Evolutionary conservation across 805 yeast species (phyloP).

Genomic region (Metschnikowia hibisci): DNA sequence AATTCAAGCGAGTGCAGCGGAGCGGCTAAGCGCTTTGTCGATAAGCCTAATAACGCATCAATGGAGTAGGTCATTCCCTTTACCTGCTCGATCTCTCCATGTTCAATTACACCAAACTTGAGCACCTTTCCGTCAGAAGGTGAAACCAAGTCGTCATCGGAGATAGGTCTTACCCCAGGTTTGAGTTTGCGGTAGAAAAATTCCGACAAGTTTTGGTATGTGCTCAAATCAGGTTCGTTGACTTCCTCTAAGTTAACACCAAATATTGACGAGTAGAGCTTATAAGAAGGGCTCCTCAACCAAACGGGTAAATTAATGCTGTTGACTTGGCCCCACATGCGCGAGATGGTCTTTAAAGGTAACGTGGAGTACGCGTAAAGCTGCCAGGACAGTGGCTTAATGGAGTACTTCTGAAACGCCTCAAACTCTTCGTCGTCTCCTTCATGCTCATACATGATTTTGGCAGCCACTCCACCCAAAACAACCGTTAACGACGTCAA

Average conservation of each 20-base stretch:
- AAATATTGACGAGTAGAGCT: constrained; percentile 70
- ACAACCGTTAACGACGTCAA: constrained; percentile 50
- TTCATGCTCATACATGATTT: constrained; percentile 35
- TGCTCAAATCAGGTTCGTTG: constrained; percentile 71
- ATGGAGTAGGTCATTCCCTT: constrained; percentile 93
- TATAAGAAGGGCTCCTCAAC: constrained; percentile 79
- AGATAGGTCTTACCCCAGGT: constrained; percentile 75
- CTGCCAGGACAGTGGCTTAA: constrained; percentile 79
- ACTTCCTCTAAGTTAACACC: constrained; percentile 90
- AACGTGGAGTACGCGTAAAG: constrained; percentile 84
- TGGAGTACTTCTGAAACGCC: constrained; percentile 35
- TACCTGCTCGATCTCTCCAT: constrained; percentile 92
- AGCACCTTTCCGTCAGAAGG: constrained; percentile 94
- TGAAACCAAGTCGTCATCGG: constrained; percentile 63
- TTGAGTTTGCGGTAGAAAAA: constrained; percentile 82
- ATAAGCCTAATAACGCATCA: constrained; percentile 78
- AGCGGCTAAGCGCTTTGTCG: constrained; percentile 47
- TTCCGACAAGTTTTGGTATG: constrained; percentile 79
- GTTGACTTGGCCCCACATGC: constrained; percentile 93
- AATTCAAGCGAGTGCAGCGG: constrained; percentile 50
- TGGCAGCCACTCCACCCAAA: constrained; percentile 52
- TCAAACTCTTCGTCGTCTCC: constrained; percentile 27
- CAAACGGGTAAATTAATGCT: constrained; percentile 80
- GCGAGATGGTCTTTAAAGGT: constrained; percentile 85
- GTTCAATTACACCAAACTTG: constrained; percentile 73